Evolutionary conservation across 2,329 filamentous ascomycete genomes (phyloP).

Genomic region (Chaetomiaceae sp.): DNA sequence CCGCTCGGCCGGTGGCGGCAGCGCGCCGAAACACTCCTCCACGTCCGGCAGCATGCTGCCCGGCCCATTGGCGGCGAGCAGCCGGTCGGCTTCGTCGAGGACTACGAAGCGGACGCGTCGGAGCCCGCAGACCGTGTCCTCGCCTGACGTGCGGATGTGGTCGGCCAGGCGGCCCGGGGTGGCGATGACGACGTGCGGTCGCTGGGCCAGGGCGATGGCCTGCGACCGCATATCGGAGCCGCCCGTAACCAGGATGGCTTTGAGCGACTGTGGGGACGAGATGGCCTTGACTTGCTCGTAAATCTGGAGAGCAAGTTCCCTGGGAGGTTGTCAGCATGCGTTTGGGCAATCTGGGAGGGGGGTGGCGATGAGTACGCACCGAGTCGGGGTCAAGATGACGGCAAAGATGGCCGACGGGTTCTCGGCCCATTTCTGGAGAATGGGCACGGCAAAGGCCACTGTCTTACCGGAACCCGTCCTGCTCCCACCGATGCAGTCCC

Average conservation of each 20-base stretch:
- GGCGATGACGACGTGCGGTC: constrained; percentile 89
- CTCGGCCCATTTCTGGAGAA: constrained; percentile 87
- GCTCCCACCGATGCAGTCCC: constrained; percentile 92
- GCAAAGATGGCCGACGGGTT: constrained; percentile 91
- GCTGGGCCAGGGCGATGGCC: constrained; percentile 73
- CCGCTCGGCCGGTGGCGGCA: constrained; percentile 73
- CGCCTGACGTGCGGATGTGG: constrained; percentile 84
- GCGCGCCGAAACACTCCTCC: constrained; percentile 75
- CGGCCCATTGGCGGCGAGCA: constrained; percentile 65
- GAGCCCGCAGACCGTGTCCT: constrained; percentile 82
- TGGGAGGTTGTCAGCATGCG: constrained; percentile 14
- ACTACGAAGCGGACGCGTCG: constrained; percentile 78
- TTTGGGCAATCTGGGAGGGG: neutral
- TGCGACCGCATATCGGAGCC: constrained; percentile 90
- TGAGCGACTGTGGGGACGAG: constrained; percentile 79
- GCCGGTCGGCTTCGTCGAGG: constrained; percentile 89
- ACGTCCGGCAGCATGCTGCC: constrained; percentile 95
- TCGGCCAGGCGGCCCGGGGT: constrained; percentile 91
- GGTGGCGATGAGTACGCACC: constrained; percentile 46
- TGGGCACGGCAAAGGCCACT: constrained; percentile 89
- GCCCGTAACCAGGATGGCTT: constrained; percentile 83
- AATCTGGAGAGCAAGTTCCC: constrained; percentile 91
- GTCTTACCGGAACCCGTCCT: constrained; percentile 97
- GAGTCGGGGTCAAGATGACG: constrained; percentile 81
- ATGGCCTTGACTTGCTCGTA: constrained; percentile 95